A percentile compares a stretch with the other conserved stretches of the same genome.
Evolutionary conservation across 208 protist genomes (phyloP).

Genomic region (Crithidia acanthocephali): DNA sequence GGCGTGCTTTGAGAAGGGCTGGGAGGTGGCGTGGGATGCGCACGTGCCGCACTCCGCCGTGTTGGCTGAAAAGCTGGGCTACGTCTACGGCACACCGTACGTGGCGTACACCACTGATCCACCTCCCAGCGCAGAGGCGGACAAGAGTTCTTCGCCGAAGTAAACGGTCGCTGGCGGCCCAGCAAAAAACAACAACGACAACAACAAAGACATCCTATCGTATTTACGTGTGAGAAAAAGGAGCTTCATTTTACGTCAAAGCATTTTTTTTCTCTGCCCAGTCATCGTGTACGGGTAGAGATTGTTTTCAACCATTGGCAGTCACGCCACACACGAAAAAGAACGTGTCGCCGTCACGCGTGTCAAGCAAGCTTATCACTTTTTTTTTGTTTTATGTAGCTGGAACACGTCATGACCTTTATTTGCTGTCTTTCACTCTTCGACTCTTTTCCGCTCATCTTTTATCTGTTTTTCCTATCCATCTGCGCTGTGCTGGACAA

Average conservation of each 20-base stretch:
- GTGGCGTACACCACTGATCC: conserved; percentile 8
- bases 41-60: conserved; percentile 17
- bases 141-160: background rate
- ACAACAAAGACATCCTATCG: background rate
- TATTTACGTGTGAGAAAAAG: too few relatives aligned
- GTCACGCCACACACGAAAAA: background rate
- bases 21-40: conserved; percentile 5
- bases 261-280: too few relatives aligned
- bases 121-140: background rate
- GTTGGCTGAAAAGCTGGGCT: conserved; percentile 16
- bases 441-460: background rate
- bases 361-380: too few relatives aligned
- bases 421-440: background rate
- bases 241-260: too few relatives aligned
- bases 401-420: too few relatives aligned
- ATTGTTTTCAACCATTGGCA: too few relatives aligned
- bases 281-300: too few relatives aligned
- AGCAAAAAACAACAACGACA: background rate
- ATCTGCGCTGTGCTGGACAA: too few relatives aligned
- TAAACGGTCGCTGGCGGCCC: background rate
- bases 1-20: background rate
- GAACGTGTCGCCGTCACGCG: background rate
- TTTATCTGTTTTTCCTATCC: background rate
- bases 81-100: conserved; percentile 7
- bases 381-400: too few relatives aligned